Conservation (phyloP, 2,329 filamentous ascomycete genomes). For the Xylariaceae sp. region DNA sequence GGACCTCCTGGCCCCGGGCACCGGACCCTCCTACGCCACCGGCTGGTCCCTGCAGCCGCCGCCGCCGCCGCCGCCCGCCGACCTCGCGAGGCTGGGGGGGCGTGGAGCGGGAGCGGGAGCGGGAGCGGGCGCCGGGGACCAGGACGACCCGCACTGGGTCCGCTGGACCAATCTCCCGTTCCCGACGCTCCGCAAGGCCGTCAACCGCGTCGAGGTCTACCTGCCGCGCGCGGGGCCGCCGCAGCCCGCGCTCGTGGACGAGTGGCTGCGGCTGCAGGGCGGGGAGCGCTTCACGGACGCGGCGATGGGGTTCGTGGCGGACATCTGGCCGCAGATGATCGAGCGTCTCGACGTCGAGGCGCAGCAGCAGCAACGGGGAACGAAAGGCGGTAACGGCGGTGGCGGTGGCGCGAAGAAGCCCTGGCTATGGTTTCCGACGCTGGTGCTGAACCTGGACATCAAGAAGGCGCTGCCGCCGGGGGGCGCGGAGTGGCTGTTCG, state of each 20-base stretch:
- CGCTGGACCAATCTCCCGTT: conserved; percentile 15
- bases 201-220: conserved; percentile 17
- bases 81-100: conserved; percentile 16
- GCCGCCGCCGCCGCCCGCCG: conserved; percentile 25
- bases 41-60: conserved; percentile 42
- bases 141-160: conserved; percentile 23
- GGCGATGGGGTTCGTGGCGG: conserved; percentile 23
- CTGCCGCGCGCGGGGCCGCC: conserved; percentile 20
- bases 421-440: conserved; percentile 61
- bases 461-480: conserved; percentile 64
- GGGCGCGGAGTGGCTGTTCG: conserved; percentile 64
- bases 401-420: background rate
- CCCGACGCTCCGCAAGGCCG: conserved; percentile 21
- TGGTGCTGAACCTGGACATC: conserved; percentile 64
- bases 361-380: background rate
- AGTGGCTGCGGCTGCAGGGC: conserved; percentile 26
- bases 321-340: conserved; percentile 26
- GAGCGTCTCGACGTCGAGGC: conserved; percentile 10
- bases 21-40: conserved; percentile 46
- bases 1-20: conserved; percentile 52
- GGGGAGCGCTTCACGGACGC: conserved; percentile 23
- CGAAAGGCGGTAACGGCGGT: too few species aligned
- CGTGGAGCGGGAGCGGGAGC: too few species aligned
- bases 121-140: conserved; percentile 18
- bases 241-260: conserved; percentile 20